Conservation (phyloP, 371 early-diverging fungal genomes). For the Mucor racemosus region DNA sequence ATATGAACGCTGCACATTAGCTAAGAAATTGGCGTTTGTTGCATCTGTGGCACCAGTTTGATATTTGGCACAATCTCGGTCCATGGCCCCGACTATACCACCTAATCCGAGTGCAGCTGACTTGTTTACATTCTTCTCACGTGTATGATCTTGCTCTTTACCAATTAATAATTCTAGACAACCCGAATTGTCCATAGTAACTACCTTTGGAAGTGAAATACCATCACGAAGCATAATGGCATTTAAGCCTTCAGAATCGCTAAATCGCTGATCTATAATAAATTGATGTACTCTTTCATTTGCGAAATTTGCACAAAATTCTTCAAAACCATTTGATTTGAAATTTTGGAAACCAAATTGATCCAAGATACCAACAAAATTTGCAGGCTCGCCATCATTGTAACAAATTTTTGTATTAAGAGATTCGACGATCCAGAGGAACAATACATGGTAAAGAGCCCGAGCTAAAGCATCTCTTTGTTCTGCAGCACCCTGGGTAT, state of each 20-base stretch:
- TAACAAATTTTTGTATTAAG: slow-evolving; percentile 76
- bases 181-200: slow-evolving; percentile 64
- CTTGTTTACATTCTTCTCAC: slow-evolving; percentile 27
- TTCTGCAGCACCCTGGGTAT: slow-evolving; percentile 63
- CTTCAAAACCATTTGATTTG: slow-evolving; percentile 71
- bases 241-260: slow-evolving; percentile 39
- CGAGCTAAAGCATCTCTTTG: slow-evolving; percentile 73
- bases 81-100: slow-evolving; percentile 74
- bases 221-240: slow-evolving; percentile 36
- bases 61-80: slow-evolving; percentile 46
- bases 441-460: slow-evolving; percentile 76
- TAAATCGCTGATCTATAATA: slow-evolving; percentile 72
- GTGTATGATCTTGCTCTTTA: slow-evolving; percentile 35
- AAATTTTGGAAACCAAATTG: slow-evolving; percentile 75
- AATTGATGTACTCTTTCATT: slow-evolving; percentile 83
- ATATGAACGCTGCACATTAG: slow-evolving; percentile 37
- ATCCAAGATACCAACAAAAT: slow-evolving; percentile 76
- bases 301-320: slow-evolving; percentile 85
- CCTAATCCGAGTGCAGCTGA: slow-evolving; percentile 46
- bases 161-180: slow-evolving; percentile 64
- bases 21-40: slow-evolving; percentile 49
- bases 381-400: slow-evolving; percentile 61
- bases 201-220: slow-evolving; percentile 51
- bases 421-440: slow-evolving; percentile 78
- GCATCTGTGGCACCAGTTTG: slow-evolving; percentile 47